Conservation (phyloP, 2,329 filamentous ascomycete species). For the Aspergillus sp. region DNA sequence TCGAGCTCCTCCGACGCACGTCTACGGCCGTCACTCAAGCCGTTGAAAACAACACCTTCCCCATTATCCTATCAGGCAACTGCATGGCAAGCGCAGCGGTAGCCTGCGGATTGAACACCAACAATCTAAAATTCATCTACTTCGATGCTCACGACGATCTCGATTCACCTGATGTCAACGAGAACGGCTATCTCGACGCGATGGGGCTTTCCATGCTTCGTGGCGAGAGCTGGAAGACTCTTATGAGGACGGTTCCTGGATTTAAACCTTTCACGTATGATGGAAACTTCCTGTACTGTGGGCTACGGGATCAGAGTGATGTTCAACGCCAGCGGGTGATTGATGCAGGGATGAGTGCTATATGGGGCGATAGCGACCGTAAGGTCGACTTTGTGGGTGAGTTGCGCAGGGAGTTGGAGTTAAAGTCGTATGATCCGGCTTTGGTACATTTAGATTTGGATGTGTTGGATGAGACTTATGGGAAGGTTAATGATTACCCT, state of each 20-base stretch:
- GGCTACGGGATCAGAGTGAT: slow-evolving; percentile 30
- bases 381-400: slow-evolving; percentile 22
- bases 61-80: slow-evolving; percentile 44
- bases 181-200: slow-evolving; percentile 42
- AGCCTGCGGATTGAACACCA: slow-evolving; percentile 35
- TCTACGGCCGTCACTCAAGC: slow-evolving; percentile 35
- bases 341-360: slow-evolving; percentile 30
- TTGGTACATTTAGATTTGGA: slow-evolving; percentile 43
- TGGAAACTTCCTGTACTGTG: slow-evolving; percentile 26
- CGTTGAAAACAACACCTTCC: slow-evolving; percentile 33
- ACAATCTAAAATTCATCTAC: slow-evolving; percentile 39
- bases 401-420: slow-evolving; percentile 7
- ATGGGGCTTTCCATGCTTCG: slow-evolving; percentile 42
- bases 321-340: slow-evolving; percentile 34
- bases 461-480: slow-evolving; percentile 35
- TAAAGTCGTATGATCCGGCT: slow-evolving; percentile 17
- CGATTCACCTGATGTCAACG: slow-evolving; percentile 37
- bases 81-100: slow-evolving; percentile 41
- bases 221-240: slow-evolving; percentile 34
- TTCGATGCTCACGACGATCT: slow-evolving; percentile 51
- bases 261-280: slow-evolving; percentile 21
- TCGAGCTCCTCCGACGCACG: slow-evolving; percentile 43
- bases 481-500: slow-evolving; percentile 40
- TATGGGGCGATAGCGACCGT: slow-evolving; percentile 28
- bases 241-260: slow-evolving; percentile 37